A percentile compares a stretch with the other conserved stretches of the same genome.
Conservation (phyloP, 768 basidiomycete genomes). For the Amanita molliuscula region DNA sequence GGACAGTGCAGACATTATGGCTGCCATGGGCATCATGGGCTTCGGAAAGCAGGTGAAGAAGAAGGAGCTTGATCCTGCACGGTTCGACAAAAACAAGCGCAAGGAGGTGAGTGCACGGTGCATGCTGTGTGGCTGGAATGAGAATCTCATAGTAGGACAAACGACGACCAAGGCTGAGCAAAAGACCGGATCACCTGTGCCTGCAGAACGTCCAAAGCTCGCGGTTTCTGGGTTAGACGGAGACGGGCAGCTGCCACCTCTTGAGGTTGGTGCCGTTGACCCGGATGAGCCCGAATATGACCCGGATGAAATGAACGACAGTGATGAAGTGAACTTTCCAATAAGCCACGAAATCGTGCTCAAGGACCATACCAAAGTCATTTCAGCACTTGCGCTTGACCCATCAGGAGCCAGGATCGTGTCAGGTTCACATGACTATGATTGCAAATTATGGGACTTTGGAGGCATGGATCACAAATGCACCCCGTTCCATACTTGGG, state of each 20-base stretch:
- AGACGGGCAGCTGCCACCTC: conserved; percentile 16
- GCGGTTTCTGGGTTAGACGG: conserved; percentile 8
- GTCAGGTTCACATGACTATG: conserved; percentile 94
- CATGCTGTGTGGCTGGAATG: conserved; percentile 1
- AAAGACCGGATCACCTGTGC: not conserved
- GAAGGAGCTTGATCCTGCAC: conserved; percentile 59
- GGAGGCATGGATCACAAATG: conserved; percentile 89
- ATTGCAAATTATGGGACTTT: conserved; percentile 98
- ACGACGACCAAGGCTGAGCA: not conserved
- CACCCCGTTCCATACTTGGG: conserved; percentile 96
- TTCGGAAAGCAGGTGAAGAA: conserved; percentile 71
- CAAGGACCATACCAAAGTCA: conserved; percentile 94
- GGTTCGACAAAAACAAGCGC: conserved; percentile 71
- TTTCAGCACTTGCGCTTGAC: conserved; percentile 87
- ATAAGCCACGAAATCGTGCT: conserved; percentile 83
- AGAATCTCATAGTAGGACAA: not conserved
- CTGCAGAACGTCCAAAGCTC: not conserved
- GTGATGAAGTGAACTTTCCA: conserved; percentile 60
- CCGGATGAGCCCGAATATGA: conserved; percentile 47
- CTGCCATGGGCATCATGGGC: conserved; percentile 75
- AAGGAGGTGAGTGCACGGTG: conserved; percentile 22
- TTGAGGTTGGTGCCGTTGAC: conserved; percentile 9
- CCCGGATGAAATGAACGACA: conserved; percentile 36
- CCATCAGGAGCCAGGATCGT: conserved; percentile 88
- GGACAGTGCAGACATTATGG: conserved; percentile 59